Percentiles rank a stretch among this genome's conserved stretches.
phyloP scores from a whole-genome alignment of 495 filamentous ascomycete genomes.

The Penicillium herquei region DNA sequence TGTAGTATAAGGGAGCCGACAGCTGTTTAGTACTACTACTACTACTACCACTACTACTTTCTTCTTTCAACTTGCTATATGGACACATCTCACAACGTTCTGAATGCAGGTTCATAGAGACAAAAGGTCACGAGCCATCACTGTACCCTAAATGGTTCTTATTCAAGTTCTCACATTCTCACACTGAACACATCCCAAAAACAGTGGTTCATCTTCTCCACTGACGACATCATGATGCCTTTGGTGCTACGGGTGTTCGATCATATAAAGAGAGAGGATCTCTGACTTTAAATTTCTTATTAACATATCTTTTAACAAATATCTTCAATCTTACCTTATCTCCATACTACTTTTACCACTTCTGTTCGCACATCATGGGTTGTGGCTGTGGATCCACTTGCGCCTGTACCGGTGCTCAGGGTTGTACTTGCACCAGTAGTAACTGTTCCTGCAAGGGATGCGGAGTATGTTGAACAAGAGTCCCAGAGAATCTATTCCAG shows the following conservation, averaged over 20 bases:
- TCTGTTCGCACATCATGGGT: slow-evolving; percentile 25
- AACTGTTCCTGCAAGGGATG: slow-evolving; percentile 46
- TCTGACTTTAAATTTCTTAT: background rate
- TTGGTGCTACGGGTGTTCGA: background rate
- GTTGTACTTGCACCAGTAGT: slow-evolving; percentile 36
- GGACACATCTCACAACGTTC: too few species aligned
- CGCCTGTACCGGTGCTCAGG: slow-evolving; percentile 34
- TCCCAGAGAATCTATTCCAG: background rate
- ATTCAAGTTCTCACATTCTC: background rate
- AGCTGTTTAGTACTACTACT: too few species aligned
- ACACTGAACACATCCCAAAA: background rate
- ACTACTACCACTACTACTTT: too few species aligned
- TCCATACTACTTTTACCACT: background rate
- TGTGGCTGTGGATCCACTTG: slow-evolving; percentile 43
- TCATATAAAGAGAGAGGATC: slow-evolving; percentile 1
- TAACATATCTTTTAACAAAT: background rate
- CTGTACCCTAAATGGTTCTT: background rate
- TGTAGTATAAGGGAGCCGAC: too few species aligned
- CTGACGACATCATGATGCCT: slow-evolving; percentile 30
- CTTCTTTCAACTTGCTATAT: too few species aligned
- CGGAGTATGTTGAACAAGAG: slow-evolving; percentile 35
- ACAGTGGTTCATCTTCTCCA: slow-evolving; percentile 8
- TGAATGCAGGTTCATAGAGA: too few species aligned
- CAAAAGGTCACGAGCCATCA: background rate
- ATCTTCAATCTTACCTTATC: background rate